Evolutionary conservation across 768 basidiomycete genomes (phyloP).

Genomic region (Dacryopinax spathularia): DNA sequence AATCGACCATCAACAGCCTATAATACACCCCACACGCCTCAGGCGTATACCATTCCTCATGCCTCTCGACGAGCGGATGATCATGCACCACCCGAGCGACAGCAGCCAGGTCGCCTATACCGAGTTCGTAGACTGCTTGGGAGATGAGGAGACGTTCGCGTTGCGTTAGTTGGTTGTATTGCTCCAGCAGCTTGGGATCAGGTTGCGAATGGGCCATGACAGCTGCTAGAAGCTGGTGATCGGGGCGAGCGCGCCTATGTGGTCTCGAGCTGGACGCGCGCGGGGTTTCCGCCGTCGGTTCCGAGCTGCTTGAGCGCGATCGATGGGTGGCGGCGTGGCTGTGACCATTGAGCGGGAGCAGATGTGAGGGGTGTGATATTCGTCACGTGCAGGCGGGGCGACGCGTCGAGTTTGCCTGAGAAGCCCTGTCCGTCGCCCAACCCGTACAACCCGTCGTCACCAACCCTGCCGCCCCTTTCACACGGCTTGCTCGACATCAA

Average conservation of each 20-base stretch:
- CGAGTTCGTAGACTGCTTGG: slow-evolving; percentile 61
- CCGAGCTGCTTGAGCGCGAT: too few relatives aligned
- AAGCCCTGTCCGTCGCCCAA: background rate
- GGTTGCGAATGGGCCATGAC: too few relatives aligned
- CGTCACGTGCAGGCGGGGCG: background rate
- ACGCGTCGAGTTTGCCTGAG: background rate
- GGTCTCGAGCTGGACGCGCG: background rate
- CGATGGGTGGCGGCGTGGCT: background rate
- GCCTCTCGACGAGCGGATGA: slow-evolving; percentile 54
- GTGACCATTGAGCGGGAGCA: background rate
- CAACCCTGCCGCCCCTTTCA: background rate
- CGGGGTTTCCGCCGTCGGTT: too few relatives aligned
- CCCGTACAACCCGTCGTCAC: background rate
- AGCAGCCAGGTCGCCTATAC: slow-evolving; percentile 37
- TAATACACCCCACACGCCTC: slow-evolving; percentile 61
- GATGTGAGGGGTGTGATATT: background rate
- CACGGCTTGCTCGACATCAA: background rate
- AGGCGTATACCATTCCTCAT: slow-evolving; percentile 51
- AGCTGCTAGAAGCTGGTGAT: too few relatives aligned
- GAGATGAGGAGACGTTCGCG: slow-evolving; percentile 69
- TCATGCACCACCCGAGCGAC: slow-evolving; percentile 52
- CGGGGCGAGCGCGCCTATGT: background rate
- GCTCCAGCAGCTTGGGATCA: background rate
- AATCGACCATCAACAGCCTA: slow-evolving; percentile 50
- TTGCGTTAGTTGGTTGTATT: slow-evolving; percentile 9